These are phyloP conservation scores for Nannochloris sp. DNA, from an alignment of 139 green algal genomes.

Conservation along the genomic window DNA sequence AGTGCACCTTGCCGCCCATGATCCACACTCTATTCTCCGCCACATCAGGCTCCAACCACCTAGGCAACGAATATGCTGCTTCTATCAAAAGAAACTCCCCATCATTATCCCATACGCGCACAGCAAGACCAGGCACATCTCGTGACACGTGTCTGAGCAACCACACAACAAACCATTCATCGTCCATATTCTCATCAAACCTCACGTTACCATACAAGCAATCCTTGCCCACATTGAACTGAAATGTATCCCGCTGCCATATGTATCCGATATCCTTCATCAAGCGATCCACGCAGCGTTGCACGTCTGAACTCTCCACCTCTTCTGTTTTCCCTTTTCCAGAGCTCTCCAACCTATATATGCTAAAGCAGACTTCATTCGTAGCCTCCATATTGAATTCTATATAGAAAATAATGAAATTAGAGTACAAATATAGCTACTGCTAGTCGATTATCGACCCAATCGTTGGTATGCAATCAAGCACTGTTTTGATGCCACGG, in stretches of 20 bases:
- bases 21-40: conserved; percentile 66
- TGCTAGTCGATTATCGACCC: no score
- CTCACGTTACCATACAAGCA: conserved; percentile 52
- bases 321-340: background rate
- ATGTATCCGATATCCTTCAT: conserved; percentile 22
- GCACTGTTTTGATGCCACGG: no score
- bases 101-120: conserved; percentile 81
- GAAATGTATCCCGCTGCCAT: conserved; percentile 43
- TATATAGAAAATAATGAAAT: no score
- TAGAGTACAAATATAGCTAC: no score
- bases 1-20: conserved; percentile 43
- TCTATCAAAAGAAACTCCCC: conserved; percentile 96
- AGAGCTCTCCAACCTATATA: background rate
- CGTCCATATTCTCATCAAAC: conserved; percentile 79
- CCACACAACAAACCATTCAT: conserved; percentile 81
- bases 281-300: background rate
- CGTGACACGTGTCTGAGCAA: conserved; percentile 55
- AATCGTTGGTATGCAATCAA: no score
- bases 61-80: conserved; percentile 73
- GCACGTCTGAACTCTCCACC: background rate
- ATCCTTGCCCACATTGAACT: conserved; percentile 10
- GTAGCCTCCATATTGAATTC: no score
- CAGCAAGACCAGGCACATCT: conserved; percentile 22
- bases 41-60: conserved; percentile 65
- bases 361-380: no score